These are phyloP conservation scores for Teunomyces gatunensis DNA, from an alignment of 805 yeast species.

Conservation along the genomic window DNA sequence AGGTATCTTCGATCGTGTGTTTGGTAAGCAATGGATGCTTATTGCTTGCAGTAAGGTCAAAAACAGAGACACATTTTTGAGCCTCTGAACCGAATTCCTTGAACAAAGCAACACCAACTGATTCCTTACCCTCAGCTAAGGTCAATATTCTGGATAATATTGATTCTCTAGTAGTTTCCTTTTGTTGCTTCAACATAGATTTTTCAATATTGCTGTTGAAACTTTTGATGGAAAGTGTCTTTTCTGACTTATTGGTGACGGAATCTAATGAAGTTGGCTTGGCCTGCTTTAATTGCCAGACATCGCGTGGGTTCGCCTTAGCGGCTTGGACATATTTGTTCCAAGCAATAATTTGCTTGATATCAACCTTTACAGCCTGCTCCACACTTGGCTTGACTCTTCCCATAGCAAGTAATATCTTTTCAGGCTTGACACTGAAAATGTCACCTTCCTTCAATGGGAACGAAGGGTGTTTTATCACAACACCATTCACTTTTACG, in stretches of 20 bases:
- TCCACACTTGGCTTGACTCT: constrained; percentile 73
- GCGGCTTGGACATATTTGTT: constrained; percentile 66
- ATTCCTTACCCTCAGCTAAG: constrained; percentile 23
- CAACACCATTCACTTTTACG: constrained; percentile 82
- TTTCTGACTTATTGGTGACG: constrained; percentile 13
- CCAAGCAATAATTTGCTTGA: constrained; percentile 71
- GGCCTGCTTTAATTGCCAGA: constrained; percentile 50
- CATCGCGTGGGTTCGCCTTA: constrained; percentile 51
- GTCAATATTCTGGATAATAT: constrained; percentile 45
- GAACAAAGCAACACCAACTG: constrained; percentile 16
- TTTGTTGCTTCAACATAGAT: constrained; percentile 42
- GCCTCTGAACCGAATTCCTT: constrained; percentile 23
- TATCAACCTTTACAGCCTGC: constrained; percentile 67
- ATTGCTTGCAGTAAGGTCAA: constrained; percentile 25
- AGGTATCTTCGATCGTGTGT: constrained; percentile 17
- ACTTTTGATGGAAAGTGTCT: constrained; percentile 17
- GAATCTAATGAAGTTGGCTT: constrained; percentile 38
- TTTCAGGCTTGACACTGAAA: constrained; percentile 80
- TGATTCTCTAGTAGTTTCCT: constrained; percentile 44
- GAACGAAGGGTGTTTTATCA: constrained; percentile 74
- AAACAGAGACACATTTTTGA: constrained; percentile 33
- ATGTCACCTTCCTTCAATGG: constrained; percentile 81
- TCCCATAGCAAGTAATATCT: constrained; percentile 83
- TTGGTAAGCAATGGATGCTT: constrained; percentile 23
- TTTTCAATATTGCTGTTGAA: constrained; percentile 39